Evolutionary conservation across 2,329 filamentous ascomycete species (phyloP).

Genomic region (Arthrobotrys pseudoclavata): DNA sequence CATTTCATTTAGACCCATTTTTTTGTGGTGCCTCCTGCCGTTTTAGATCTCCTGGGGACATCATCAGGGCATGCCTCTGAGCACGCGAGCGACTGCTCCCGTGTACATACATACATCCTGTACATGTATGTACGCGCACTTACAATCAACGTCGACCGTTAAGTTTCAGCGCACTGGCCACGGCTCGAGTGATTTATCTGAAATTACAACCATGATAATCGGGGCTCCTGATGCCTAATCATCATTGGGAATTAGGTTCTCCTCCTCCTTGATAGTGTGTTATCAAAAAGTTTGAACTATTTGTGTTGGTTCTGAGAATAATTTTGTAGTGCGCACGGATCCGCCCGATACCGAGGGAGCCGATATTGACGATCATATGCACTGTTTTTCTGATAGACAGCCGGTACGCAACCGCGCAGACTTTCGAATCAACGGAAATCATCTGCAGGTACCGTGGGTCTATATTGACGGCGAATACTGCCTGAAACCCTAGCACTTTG

Average conservation of each 20-base stretch:
- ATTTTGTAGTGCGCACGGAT: slow-evolving; percentile 35
- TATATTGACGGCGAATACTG: slow-evolving; percentile 57
- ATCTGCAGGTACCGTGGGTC: slow-evolving; percentile 50
- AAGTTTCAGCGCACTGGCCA: slow-evolving; percentile 46
- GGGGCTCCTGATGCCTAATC: slow-evolving; percentile 25
- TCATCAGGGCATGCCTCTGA: slow-evolving; percentile 7
- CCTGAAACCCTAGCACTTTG: slow-evolving; percentile 40
- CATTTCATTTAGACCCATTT: slow-evolving; percentile 45
- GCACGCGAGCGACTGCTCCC: slow-evolving; percentile 30
- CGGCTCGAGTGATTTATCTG: slow-evolving; percentile 30
- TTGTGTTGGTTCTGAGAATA: slow-evolving; percentile 34
- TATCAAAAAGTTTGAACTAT: slow-evolving; percentile 25
- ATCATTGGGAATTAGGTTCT: not conserved
- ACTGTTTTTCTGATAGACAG: slow-evolving; percentile 23
- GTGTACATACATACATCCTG: slow-evolving; percentile 6
- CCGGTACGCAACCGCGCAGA: slow-evolving; percentile 41
- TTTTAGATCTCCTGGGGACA: slow-evolving; percentile 38
- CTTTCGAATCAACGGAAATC: slow-evolving; percentile 55
- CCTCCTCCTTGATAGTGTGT: not conserved
- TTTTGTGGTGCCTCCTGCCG: slow-evolving; percentile 36
- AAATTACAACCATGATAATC: slow-evolving; percentile 27
- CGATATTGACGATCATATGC: slow-evolving; percentile 44
- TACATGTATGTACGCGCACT: slow-evolving; percentile 25
- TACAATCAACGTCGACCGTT: slow-evolving; percentile 38
- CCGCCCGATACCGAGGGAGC: slow-evolving; percentile 44